Evolutionary conservation across 306 rosid species (phyloP).

Genomic region (Lablab purpureus): DNA sequence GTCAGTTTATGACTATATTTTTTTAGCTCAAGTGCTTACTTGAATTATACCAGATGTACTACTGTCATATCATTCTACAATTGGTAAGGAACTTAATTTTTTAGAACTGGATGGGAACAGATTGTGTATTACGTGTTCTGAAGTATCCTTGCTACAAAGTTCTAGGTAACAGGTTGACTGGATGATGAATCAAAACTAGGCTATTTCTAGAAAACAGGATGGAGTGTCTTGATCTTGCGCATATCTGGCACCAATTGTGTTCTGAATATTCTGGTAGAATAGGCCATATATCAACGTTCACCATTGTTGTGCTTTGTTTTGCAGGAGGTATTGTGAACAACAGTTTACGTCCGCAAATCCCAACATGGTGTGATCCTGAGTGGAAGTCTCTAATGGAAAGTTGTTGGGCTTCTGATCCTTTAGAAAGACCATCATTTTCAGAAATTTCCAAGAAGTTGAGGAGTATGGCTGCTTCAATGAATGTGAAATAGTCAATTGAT

Average conservation of each 20-base stretch:
- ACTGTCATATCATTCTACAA: background rate
- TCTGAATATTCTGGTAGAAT: background rate
- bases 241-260: background rate
- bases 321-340: slow-evolving; percentile 97
- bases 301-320: slow-evolving; percentile 40
- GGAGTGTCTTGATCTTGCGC: slow-evolving; percentile 1
- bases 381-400: slow-evolving; percentile 98
- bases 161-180: background rate
- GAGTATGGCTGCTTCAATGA: slow-evolving; percentile 96
- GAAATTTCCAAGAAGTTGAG: slow-evolving; percentile 96
- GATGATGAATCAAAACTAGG: slow-evolving; percentile 5
- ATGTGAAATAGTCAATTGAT: slow-evolving; percentile 70
- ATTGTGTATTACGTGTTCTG: background rate
- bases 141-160: background rate
- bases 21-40: slow-evolving; percentile 3
- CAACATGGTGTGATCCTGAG: slow-evolving; percentile 99
- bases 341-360: slow-evolving; percentile 86
- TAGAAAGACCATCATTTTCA: slow-evolving; percentile 86
- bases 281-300: background rate
- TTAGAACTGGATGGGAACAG: slow-evolving; percentile 18
- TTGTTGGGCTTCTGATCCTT: slow-evolving; percentile 93
- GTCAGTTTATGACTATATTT: background rate
- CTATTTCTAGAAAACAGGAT: background rate
- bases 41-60: slow-evolving; percentile 13
- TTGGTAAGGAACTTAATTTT: slow-evolving; percentile 9